Evolutionary conservation across 352 stramenopile genomes (phyloP), one percentile per base, ranked within the genome.

Genomic region (Globisporangium solare): DNA sequence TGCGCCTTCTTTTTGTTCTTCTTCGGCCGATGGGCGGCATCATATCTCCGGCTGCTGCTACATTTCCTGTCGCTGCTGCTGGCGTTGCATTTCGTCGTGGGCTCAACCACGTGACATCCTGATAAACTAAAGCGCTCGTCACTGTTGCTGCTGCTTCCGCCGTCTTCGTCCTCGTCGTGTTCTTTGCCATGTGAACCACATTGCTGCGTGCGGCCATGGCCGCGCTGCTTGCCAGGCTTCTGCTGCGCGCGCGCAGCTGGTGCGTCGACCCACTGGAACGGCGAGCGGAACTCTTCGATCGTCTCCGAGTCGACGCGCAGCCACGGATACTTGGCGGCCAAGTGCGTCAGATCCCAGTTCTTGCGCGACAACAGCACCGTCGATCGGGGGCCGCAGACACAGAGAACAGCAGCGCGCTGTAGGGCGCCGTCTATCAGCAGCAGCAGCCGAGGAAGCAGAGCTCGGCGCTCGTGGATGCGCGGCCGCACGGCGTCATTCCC

Each of bases 251-350:
- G 15, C 13, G 27, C 41, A 40, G 12, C 21, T 5, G 15, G 11
- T 6, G 48, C 68, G 17, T 62, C 39, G 5, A 74, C 59, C 75
- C 78, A 88, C 11, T 70, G 31, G 39, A 89, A 89, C 7, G 76
- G 79, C 45, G 76, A 77, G 17, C 76, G 70, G 47, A 88, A 92
- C 41, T 92, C 79, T 20, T 76, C 65, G 24, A 92, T 62, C 17
- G 82, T 78, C 61, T 79, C 60, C 14, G 66, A 63, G 35, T 89
- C 81, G 21, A 89, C 72, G 48, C 74, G 79, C 47, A 92, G 70
- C 82, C 82, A 92, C 27, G 82, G 82, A 63, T 92, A 92, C 66
- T 92, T 92, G 50, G 66, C 46, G 13, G 65, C 63, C 17, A 92
- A 47, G 21, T 86, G 68, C 22, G 65, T 76, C 51, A 86, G 59